Base-by-base conservation (phyloP, 257 asterid species). In the Solanum medicagineum region DNA sequence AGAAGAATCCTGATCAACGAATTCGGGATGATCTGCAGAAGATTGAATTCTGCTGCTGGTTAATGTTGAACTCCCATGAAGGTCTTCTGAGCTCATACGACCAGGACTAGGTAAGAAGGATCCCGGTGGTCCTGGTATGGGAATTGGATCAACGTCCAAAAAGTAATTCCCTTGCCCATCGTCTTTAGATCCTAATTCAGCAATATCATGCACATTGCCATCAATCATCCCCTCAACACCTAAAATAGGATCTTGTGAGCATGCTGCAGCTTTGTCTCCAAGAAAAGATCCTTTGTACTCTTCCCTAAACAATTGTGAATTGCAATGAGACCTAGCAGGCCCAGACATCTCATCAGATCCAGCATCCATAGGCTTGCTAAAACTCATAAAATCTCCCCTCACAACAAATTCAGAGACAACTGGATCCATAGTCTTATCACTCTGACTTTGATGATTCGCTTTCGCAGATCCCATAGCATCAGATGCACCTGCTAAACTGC, bases 81-180 rank as follows among this genome's bases (percentile, higher is more conserved):
- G 89, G 83, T 93, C 98, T 90, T 93, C 98, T 0, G 98, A 93
- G 86, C 89, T 88, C 94, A 90, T 92, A 47, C 92, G 96, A 24
- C 96, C 94, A 0, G 98, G 99, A 84, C 99, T 96, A 0, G 98
- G 99, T 85, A 96, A 89, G 89, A 93, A 96, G 1, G 98, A 96
- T 81, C 99, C 99, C 0, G 98, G 98, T 6, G 99, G 99, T 56
- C 98, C 99, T 1, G 99, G 99, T 84, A 96, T 96, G 45, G 94
- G 94, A 84, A 93, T 93, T 47, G 95, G 93, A 85, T 95, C 99
- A 47, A 96, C 98, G 88, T 91, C 94, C 62, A 83, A 87, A 86
- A 83, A 93, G 89, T 91, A 96, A 88, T 90, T 86, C 83, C 97
- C 91, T 44, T 88, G 91, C 66, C 71, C 91, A 62, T 90, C 93